Evolutionary conservation across 129 eudicot species (phyloP), one percentile per base, ranked within the genome.

Genomic region (Ambrosia trifida): DNA sequence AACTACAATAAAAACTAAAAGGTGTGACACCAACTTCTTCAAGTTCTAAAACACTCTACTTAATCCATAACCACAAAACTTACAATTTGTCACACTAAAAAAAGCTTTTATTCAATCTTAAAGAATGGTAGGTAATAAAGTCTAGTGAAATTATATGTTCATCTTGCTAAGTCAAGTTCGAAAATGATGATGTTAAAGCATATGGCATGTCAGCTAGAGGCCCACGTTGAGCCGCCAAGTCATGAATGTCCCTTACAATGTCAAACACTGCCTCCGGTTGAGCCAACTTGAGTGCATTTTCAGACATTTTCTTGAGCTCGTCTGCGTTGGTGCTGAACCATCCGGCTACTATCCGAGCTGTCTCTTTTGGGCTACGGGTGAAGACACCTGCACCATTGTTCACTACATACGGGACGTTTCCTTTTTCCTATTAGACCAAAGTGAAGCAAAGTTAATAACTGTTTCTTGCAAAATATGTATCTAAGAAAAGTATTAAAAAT

Each of bases 221-320:
- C 31, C 96, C 95, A 10, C 95, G 75, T 76, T 93, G 95, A 78
- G 88, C 79, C 0, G 89, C 88, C 19, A 93, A 76, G 44, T 93
- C 96, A 62, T 93, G 96, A 16, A 93, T 85, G 82, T 93, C 98
- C 82, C 85, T 93, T 12, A 89, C 98, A 5, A 93, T 93, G 80
- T 93, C 98, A 52, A 93, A 93, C 30, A 93, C 98, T 0, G 98
- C 98, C 14, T 89, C 79, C 2, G 98, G 96, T 79, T 93, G 94
- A 38, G 98, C 91, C 28, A 93, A 85, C 69, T 83, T 87, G 38
- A 89, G 85, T 8, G 98, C 89, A 66, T 89, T 93, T 69, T 89
- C 89, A 5, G 96, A 93, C 92, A 85, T 89, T 53, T 56, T 83
- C 83, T 78, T 79, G 28, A 82, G 95, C 17, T 94, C 98, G 14